Evolutionary conservation across 441 rosid genomes (phyloP).

Genomic region (Geranium incanum): DNA sequence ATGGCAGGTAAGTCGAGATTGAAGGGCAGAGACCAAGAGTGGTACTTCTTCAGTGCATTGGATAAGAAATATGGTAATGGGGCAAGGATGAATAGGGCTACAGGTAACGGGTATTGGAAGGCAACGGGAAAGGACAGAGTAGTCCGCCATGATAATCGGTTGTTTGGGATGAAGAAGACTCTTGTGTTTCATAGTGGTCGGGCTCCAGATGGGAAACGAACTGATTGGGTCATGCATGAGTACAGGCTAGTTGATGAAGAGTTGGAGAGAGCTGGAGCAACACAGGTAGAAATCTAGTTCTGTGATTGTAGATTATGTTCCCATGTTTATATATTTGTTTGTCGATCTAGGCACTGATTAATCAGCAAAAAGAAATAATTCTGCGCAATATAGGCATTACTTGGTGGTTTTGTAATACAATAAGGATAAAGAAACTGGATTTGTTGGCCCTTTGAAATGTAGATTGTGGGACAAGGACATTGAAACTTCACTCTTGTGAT

Average conservation of each 20-base stretch:
- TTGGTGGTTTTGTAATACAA: neutral
- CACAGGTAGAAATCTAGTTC: conserved; percentile 40
- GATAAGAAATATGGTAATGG: conserved; percentile 86
- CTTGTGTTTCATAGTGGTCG: conserved; percentile 82
- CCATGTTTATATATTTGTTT: neutral
- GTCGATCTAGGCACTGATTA: neutral
- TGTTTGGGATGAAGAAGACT: conserved; percentile 83
- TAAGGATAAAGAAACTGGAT: neutral
- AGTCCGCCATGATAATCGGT: conserved; percentile 40
- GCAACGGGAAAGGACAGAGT: conserved; percentile 88
- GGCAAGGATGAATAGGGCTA: conserved; percentile 82
- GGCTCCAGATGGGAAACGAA: conserved; percentile 82
- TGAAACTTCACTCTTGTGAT: neutral
- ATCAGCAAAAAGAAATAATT: neutral
- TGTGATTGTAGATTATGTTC: neutral
- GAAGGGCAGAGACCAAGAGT: conserved; percentile 85
- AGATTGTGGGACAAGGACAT: neutral
- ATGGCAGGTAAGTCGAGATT: conserved; percentile 58
- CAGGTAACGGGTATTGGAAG: conserved; percentile 82
- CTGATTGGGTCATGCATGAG: conserved; percentile 98
- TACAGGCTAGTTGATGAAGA: conserved; percentile 77
- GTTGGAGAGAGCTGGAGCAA: conserved; percentile 35
- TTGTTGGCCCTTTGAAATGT: neutral
- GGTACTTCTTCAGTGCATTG: conserved; percentile 79
- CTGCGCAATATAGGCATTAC: neutral